A percentile compares a stretch with the other conserved stretches of the same genome.
These are phyloP conservation scores for Globisporangium mamillatum DNA, from an alignment of 352 stramenopile genomes.

Conservation along the genomic window DNA sequence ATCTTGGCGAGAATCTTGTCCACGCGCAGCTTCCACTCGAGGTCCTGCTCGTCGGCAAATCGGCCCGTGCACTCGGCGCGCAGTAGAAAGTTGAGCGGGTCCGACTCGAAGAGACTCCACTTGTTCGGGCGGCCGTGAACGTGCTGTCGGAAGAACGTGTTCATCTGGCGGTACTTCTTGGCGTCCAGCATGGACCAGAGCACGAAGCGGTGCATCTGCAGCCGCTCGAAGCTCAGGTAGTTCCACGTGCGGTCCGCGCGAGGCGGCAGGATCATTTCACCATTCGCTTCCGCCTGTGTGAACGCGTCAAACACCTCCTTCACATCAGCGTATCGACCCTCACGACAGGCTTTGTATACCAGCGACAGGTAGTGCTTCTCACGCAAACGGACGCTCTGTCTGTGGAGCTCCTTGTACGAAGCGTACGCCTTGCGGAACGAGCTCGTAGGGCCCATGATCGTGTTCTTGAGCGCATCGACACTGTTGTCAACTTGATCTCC, in stretches of 20 bases:
- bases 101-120: constrained; percentile 46
- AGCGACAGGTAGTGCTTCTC: constrained; percentile 52
- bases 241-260: constrained; percentile 36
- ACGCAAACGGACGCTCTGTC: constrained; percentile 19
- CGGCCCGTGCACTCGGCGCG: constrained; percentile 54
- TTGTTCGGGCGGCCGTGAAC: constrained; percentile 44
- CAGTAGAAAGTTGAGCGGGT: constrained; percentile 67
- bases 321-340: constrained; percentile 30
- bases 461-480: constrained; percentile 12
- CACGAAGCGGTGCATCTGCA: constrained; percentile 63
- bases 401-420: constrained; percentile 16
- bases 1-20: constrained; percentile 44
- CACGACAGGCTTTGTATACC: constrained; percentile 59
- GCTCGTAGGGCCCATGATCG: background rate
- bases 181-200: constrained; percentile 60
- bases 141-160: constrained; percentile 39
- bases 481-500: background rate
- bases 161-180: constrained; percentile 28
- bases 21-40: constrained; percentile 32
- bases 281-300: constrained; percentile 27
- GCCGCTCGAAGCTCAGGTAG: constrained; percentile 34
- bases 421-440: constrained; percentile 6
- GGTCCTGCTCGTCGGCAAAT: constrained; percentile 32
- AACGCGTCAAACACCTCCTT: constrained; percentile 41
- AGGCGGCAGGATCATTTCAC: constrained; percentile 20